Base-by-base conservation (phyloP, 1,139 yeast species). In the Taphrina flavorubra region DNA sequence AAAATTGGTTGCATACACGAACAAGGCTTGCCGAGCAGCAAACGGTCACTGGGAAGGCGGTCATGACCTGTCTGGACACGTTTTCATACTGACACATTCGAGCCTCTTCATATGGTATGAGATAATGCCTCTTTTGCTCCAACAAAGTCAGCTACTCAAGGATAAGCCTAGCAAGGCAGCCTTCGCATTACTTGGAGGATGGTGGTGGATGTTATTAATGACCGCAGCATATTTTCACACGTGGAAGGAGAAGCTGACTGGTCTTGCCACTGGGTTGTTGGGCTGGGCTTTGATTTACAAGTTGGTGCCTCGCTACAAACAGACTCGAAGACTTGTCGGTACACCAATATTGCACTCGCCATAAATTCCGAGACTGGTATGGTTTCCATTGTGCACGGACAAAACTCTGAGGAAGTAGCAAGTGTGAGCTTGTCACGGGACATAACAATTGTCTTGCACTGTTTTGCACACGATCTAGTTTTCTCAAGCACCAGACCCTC, bases 61-160 rank as follows among this genome's bases (percentile, higher is more conserved):
- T 0, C 97, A 91, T 76, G 99, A 94, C 79, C 97, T 98, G 14
- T 88, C 95, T 71, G 99, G 99, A 0, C 99, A 94, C 77, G 89
- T 91, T 0, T 94, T 92, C 74, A 77, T 94, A 59, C 79, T 94
- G 69, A 85, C 90, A 2, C 88, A 90, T 72, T 85, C 94, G 69
- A 85, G 90, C 18, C 79, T 90, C 74, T 85, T 88, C 71, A 76
- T 94, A 73, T 82, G 89, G 76, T 85, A 86, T 70, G 98, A 92
- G 76, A 77, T 87, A 7, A 73, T 81, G 36, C 84, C 84, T 10
- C 81, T 77, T 70, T 20, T 71, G 14, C 10, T 69, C 13, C 62
- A 57, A 11, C 39, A 68, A 18, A 61, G 47, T 25, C 36, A 53
- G 8, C 31, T 69, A 20, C 14, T 79, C 5, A 61, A 75, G 25